These are phyloP conservation scores for Thraustochytrium sp. DNA, from an alignment of 352 stramenopile genomes.

Conservation along the genomic window DNA sequence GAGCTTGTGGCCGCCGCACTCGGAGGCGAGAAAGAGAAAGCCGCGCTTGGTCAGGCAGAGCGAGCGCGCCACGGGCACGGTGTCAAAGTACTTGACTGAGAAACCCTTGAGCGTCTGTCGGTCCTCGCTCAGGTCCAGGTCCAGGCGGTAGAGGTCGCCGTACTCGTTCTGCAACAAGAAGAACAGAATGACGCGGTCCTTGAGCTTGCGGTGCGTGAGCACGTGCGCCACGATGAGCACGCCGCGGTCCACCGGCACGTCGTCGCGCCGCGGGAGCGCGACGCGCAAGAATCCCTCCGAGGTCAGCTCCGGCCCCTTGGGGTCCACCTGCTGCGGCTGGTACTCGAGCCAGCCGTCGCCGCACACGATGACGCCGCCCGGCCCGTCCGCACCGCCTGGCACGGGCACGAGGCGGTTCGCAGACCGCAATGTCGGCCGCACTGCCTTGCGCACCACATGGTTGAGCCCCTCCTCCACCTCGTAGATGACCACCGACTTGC, in stretches of 20 bases:
- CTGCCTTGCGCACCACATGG: slow-evolving; percentile 94
- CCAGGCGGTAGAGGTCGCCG: slow-evolving; percentile 92
- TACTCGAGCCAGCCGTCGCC: slow-evolving; percentile 94
- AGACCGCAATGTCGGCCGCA: slow-evolving; percentile 68
- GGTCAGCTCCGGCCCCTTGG: not conserved
- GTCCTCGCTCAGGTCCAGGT: slow-evolving; percentile 56
- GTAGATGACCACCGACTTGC: slow-evolving; percentile 85
- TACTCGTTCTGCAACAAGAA: slow-evolving; percentile 94
- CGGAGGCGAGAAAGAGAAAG: slow-evolving; percentile 88
- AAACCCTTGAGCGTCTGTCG: slow-evolving; percentile 35
- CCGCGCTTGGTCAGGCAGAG: slow-evolving; percentile 96
- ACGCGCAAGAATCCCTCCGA: not conserved
- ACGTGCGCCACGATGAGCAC: not conserved
- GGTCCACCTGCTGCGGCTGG: slow-evolving; percentile 54
- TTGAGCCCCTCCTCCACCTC: slow-evolving; percentile 98
- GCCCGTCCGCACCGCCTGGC: slow-evolving; percentile 65
- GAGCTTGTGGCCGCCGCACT: slow-evolving; percentile 96
- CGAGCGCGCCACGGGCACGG: slow-evolving; percentile 72
- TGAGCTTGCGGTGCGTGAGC: slow-evolving; percentile 29
- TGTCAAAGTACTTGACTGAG: slow-evolving; percentile 84
- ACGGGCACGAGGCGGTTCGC: slow-evolving; percentile 89
- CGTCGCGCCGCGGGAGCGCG: not conserved
- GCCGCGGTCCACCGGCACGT: not conserved
- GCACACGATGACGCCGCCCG: slow-evolving; percentile 89
- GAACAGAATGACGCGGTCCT: slow-evolving; percentile 78